These are phyloP conservation scores for Metschnikowia drakensbergensis DNA, from an alignment of 805 yeast species.

Conservation along the genomic window DNA sequence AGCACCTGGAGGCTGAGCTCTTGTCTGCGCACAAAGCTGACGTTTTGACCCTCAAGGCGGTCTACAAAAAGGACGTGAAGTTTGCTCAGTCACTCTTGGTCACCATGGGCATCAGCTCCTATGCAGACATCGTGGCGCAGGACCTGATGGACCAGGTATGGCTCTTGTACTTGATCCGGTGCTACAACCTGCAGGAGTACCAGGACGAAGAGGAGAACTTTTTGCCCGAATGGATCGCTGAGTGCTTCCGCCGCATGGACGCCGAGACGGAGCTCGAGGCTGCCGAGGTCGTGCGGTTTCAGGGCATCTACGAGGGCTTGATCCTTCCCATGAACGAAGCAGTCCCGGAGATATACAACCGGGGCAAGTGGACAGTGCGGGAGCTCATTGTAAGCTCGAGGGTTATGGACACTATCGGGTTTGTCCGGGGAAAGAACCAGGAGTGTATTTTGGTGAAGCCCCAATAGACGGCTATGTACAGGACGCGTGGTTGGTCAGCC, in stretches of 20 bases:
- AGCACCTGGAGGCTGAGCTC: conserved; percentile 43
- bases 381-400: conserved; percentile 49
- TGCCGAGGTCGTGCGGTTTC: conserved; percentile 54
- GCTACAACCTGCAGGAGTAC: conserved; percentile 42
- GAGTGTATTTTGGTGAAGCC: conserved; percentile 38
- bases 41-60: conserved; percentile 52
- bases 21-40: conserved; percentile 41
- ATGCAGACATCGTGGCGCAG: conserved; percentile 47
- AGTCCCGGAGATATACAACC: conserved; percentile 55
- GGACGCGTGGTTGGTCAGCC: too few species aligned
- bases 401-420: conserved; percentile 49
- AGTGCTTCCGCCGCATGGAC: conserved; percentile 35
- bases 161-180: conserved; percentile 60
- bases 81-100: conserved; percentile 54
- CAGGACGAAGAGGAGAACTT: conserved; percentile 16
- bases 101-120: conserved; percentile 53
- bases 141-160: conserved; percentile 55
- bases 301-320: conserved; percentile 49
- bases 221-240: conserved; percentile 51
- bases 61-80: conserved; percentile 50
- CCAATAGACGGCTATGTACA: neutral
- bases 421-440: conserved; percentile 42
- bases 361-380: conserved; percentile 48
- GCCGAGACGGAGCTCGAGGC: conserved; percentile 40
- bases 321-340: conserved; percentile 45